Evolutionary conservation across 1,284 basidiomycete species (phyloP).

Genomic region (Apiotrichum brassicae): DNA sequence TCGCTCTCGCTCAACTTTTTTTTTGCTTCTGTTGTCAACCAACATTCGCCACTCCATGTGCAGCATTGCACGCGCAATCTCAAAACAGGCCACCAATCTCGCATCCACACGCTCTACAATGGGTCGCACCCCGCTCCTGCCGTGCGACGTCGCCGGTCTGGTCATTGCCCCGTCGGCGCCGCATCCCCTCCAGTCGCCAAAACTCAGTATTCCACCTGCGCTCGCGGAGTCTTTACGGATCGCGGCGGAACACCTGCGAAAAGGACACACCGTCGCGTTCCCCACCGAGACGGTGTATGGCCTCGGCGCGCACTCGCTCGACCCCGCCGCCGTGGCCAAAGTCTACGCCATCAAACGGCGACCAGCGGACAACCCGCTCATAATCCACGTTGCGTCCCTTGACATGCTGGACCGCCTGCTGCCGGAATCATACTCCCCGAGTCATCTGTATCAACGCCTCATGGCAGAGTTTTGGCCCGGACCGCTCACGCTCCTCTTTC

Average conservation of each 20-base stretch:
- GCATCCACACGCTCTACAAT: background rate
- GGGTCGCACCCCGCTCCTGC: slow-evolving; percentile 22
- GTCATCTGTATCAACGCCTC: slow-evolving; percentile 61
- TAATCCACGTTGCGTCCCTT: slow-evolving; percentile 87
- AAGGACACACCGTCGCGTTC: slow-evolving; percentile 62
- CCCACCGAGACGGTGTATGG: slow-evolving; percentile 99
- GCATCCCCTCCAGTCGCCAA: slow-evolving; percentile 33
- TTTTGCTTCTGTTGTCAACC: too few relatives aligned
- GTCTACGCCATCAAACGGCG: slow-evolving; percentile 90
- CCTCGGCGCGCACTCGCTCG: slow-evolving; percentile 76
- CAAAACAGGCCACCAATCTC: background rate
- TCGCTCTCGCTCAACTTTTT: too few relatives aligned
- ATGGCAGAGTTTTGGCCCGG: slow-evolving; percentile 93
- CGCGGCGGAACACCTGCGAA: slow-evolving; percentile 36
- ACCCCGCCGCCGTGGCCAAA: slow-evolving; percentile 56
- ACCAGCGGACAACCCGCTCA: slow-evolving; percentile 93
- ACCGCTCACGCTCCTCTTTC: slow-evolving; percentile 85
- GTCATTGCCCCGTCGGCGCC: slow-evolving; percentile 18
- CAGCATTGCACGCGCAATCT: too few relatives aligned
- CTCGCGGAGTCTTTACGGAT: slow-evolving; percentile 26
- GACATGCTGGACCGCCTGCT: slow-evolving; percentile 72
- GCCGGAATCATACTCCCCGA: slow-evolving; percentile 57
- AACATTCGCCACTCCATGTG: too few relatives aligned
- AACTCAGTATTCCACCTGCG: slow-evolving; percentile 20
- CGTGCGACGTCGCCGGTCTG: slow-evolving; percentile 30